Conservation (phyloP, 371 early-diverging fungal species). For the Encephalitozoon hellem region DNA sequence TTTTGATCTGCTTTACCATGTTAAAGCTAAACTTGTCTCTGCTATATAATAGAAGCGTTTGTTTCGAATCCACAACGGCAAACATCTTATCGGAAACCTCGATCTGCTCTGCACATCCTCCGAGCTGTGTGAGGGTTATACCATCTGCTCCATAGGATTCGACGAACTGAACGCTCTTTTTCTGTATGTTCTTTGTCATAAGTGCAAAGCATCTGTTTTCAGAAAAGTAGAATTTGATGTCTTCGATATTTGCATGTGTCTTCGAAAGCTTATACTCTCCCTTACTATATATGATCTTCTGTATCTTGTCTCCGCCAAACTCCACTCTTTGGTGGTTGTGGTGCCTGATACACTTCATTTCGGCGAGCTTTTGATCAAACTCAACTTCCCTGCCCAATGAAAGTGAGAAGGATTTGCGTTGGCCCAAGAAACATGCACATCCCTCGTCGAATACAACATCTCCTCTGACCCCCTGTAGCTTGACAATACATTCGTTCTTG, state of each 20-base stretch:
- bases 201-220: constrained; percentile 22
- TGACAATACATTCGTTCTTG: not conserved
- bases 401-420: not conserved
- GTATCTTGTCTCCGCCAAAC: constrained; percentile 31
- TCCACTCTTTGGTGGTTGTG: not conserved
- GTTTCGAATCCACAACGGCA: not conserved
- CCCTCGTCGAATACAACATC: not conserved
- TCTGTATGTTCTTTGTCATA: constrained; percentile 31
- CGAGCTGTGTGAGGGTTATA: constrained; percentile 17
- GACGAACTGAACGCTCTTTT: constrained; percentile 1
- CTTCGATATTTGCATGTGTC: constrained; percentile 28
- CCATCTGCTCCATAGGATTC: constrained; percentile 23
- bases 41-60: constrained; percentile 28
- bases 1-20: constrained; percentile 16
- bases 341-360: not conserved
- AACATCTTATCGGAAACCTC: constrained; percentile 15
- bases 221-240: constrained; percentile 30
- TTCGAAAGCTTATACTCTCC: constrained; percentile 1
- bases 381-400: not conserved
- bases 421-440: not conserved
- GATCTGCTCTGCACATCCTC: not conserved
- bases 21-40: constrained; percentile 8
- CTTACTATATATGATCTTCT: constrained; percentile 22
- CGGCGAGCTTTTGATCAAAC: not conserved
- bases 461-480: not conserved